These are phyloP conservation scores for Eimeria acervulina DNA, from an alignment of 169 alveolate genomes.

Conservation along the genomic window DNA sequence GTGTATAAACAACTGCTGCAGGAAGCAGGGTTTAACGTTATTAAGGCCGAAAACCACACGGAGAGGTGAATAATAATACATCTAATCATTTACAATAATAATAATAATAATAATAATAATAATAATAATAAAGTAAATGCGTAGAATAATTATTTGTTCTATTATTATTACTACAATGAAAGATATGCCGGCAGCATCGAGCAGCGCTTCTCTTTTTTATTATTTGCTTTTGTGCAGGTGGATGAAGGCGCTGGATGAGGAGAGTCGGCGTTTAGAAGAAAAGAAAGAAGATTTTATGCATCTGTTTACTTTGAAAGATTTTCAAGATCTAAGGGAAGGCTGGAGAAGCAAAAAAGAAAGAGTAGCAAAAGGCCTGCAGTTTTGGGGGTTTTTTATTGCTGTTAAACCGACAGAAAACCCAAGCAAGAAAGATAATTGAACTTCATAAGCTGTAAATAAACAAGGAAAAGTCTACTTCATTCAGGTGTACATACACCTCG, in stretches of 20 bases:
- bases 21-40: slow-evolving; percentile 33
- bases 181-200: no score
- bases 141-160: no score
- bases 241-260: slow-evolving; percentile 8
- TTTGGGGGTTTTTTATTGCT: slow-evolving; percentile 58
- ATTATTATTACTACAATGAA: no score
- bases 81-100: no score
- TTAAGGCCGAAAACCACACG: not conserved
- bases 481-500: not conserved
- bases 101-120: no score
- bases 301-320: slow-evolving; percentile 9
- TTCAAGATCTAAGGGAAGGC: not conserved
- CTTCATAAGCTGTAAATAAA: not conserved
- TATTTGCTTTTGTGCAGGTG: not conserved
- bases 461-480: not conserved
- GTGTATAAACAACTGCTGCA: not conserved
- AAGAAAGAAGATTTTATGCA: not conserved
- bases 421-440: not conserved
- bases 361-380: slow-evolving; percentile 5
- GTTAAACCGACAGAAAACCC: slow-evolving; percentile 12
- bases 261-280: slow-evolving; percentile 9
- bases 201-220: no score
- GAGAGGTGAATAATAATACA: no score
- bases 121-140: no score
- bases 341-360: slow-evolving; percentile 49